Percentiles rank a stretch among this genome's conserved stretches.
phyloP scores from a whole-genome alignment of 2,329 filamentous ascomycete genomes.

The Neofusicoccum cordaticola region DNA sequence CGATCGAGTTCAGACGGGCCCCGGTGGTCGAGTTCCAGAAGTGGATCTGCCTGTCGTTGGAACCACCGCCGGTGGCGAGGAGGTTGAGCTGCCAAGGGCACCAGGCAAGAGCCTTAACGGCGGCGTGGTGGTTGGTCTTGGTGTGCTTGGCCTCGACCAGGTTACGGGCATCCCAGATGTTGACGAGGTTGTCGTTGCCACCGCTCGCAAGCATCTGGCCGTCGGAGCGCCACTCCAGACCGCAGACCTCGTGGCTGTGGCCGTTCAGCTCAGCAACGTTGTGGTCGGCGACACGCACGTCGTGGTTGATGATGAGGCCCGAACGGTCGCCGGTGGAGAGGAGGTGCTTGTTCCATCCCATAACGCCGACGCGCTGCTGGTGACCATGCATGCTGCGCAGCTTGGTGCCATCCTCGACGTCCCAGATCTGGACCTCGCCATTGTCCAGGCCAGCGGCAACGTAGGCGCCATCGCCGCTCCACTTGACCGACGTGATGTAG shows the following conservation, averaged over 20 bases:
- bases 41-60: conserved; percentile 96
- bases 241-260: conserved; percentile 96
- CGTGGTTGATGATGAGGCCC: conserved; percentile 96
- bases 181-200: conserved; percentile 97
- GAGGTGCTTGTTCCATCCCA: conserved; percentile 98
- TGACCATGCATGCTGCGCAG: conserved; percentile 98
- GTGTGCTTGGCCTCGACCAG: conserved; percentile 95
- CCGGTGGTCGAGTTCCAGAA: conserved; percentile 99
- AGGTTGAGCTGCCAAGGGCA: conserved; percentile 99
- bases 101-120: conserved; percentile 97
- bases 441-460: conserved; percentile 92
- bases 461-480: conserved; percentile 95
- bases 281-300: conserved; percentile 95
- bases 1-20: conserved; percentile 97
- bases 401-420: conserved; percentile 91
- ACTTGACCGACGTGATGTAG: conserved; percentile 97
- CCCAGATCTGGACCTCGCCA: conserved; percentile 98
- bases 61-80: conserved; percentile 91
- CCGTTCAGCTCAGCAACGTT: conserved; percentile 96
- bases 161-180: conserved; percentile 97
- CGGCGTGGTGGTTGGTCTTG: conserved; percentile 99
- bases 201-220: conserved; percentile 95
- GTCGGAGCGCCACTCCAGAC: conserved; percentile 95
- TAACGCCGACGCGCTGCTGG: conserved; percentile 92
- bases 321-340: conserved; percentile 92